These are phyloP conservation scores for Geotrichum citri-aurantii DNA, from an alignment of 1,139 yeast genomes.

Conservation along the genomic window DNA sequence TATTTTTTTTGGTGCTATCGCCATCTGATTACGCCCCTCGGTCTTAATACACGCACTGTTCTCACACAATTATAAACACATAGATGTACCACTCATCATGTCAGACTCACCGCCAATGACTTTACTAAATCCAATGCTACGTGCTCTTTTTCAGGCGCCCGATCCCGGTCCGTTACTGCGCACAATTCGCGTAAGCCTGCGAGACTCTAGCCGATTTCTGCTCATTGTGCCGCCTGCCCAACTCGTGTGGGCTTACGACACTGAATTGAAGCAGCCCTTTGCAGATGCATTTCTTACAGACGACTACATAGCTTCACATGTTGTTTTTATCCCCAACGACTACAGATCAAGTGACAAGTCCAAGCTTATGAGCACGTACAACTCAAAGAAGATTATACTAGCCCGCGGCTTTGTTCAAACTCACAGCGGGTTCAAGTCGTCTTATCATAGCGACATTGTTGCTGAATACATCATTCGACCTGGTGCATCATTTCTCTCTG, in stretches of 20 bases:
- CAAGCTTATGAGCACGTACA: conserved; percentile 52
- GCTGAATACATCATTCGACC: conserved; percentile 43
- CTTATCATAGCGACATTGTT: conserved; percentile 44
- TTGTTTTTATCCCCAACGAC: conserved; percentile 42
- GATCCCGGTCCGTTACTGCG: conserved; percentile 16
- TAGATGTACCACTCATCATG: not conserved
- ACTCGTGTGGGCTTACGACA: conserved; percentile 44
- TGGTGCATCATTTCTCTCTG: conserved; percentile 44
- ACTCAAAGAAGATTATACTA: conserved; percentile 52
- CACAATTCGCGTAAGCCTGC: conserved; percentile 11
- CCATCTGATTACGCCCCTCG: not conserved
- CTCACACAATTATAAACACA: not conserved
- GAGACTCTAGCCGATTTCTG: conserved; percentile 15
- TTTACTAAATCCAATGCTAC: conserved; percentile 15
- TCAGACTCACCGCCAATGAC: not conserved
- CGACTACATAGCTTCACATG: conserved; percentile 68
- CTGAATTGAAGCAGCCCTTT: conserved; percentile 43
- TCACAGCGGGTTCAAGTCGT: conserved; percentile 44
- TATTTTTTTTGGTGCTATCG: no score
- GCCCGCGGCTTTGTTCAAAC: conserved; percentile 50
- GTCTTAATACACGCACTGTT: not conserved
- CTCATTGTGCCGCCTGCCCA: conserved; percentile 16
- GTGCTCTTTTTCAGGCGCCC: conserved; percentile 11
- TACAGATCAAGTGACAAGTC: conserved; percentile 41
- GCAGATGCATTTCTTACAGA: conserved; percentile 56